Conservation (phyloP, 2,329 filamentous ascomycete genomes). For the Ophiocordyceps robertsii region DNA sequence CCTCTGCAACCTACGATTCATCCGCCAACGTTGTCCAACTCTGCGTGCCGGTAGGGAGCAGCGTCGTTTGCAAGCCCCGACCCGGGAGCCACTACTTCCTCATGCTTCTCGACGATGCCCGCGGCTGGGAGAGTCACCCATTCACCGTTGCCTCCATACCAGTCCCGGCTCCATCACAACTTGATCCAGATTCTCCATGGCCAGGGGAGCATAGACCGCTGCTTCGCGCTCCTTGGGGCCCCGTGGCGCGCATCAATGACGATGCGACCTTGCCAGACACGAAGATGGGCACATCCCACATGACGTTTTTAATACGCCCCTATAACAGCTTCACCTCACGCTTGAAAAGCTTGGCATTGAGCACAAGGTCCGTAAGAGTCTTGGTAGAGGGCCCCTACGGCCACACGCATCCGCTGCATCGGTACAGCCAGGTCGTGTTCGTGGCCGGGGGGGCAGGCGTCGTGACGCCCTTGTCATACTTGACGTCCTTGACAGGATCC, state of each 20-base stretch:
- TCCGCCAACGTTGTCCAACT: slow-evolving; percentile 28
- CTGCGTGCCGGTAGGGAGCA: slow-evolving; percentile 17
- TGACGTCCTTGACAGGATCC: slow-evolving; percentile 12
- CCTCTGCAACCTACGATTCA: slow-evolving; percentile 19
- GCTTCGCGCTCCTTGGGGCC: slow-evolving; percentile 8
- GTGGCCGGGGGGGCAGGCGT: slow-evolving; percentile 32
- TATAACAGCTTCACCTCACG: slow-evolving; percentile 30
- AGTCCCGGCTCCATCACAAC: slow-evolving; percentile 6
- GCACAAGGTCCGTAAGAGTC: slow-evolving; percentile 14
- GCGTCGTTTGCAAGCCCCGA: slow-evolving; percentile 17
- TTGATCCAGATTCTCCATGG: not conserved
- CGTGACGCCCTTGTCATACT: slow-evolving; percentile 26
- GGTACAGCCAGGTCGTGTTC: slow-evolving; percentile 26
- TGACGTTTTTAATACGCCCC: slow-evolving; percentile 31
- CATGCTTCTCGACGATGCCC: slow-evolving; percentile 23
- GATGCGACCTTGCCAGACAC: not conserved
- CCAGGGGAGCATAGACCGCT: slow-evolving; percentile 18
- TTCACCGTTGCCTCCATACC: slow-evolving; percentile 28
- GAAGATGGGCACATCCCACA: not conserved
- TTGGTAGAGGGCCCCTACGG: slow-evolving; percentile 33
- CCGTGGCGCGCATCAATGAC: slow-evolving; percentile 1
- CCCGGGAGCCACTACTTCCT: slow-evolving; percentile 33
- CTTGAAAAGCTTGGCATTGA: slow-evolving; percentile 17
- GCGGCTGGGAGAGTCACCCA: slow-evolving; percentile 35
- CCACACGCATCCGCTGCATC: slow-evolving; percentile 21